Base-by-base conservation (phyloP, 2,329 filamentous ascomycete species). In the Metarhizium humberi region DNA sequence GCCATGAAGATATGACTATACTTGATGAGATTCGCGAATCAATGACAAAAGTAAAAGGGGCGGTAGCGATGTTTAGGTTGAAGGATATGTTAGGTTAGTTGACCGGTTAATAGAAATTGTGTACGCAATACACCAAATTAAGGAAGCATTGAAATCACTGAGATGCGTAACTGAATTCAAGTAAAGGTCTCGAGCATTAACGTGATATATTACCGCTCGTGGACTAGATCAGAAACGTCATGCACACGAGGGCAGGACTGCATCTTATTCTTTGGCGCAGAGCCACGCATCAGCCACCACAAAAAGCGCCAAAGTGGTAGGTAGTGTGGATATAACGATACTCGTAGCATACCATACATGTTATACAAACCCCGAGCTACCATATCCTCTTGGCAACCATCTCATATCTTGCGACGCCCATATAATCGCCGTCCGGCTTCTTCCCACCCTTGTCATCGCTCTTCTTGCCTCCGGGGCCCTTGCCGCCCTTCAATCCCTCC, bases 321-420 rank as follows among this genome's bases (percentile, higher is more conserved):
- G 32, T 7, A 34, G 32, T 34, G 32, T 11, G 10, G 32, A 34
- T 1, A 11, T 34, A 34, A 34, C 10, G 32, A 34, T 16, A 11
- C 8, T 40, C 8, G 10, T 40, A 40, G 25, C 25, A 36, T 8
- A 6, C 13, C 34, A 25, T 38, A 38, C 48, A 18, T 38, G 30
- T 16, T 8, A 38, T 5, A 5, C 42, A 18, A 18, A 18, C 50
- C 7, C 50, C 20, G 4, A 40, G 1, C 61, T 71, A 97, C 94
- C 94, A 99, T 63, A 99, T 99, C 67, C 94, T 81, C 78, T 96
- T 97, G 0, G 90, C 90, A 63, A 91, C 86, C 94, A 97, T 96
- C 67, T 91, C 90, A 73, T 96, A 99, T 63, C 94, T 79, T 78
- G 83, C 59, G 84, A 90, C 67, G 74, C 83, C 65, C 78, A 87